Evolutionary conservation across 441 rosid genomes (phyloP).

Genomic region (Raphanus hybrid): DNA sequence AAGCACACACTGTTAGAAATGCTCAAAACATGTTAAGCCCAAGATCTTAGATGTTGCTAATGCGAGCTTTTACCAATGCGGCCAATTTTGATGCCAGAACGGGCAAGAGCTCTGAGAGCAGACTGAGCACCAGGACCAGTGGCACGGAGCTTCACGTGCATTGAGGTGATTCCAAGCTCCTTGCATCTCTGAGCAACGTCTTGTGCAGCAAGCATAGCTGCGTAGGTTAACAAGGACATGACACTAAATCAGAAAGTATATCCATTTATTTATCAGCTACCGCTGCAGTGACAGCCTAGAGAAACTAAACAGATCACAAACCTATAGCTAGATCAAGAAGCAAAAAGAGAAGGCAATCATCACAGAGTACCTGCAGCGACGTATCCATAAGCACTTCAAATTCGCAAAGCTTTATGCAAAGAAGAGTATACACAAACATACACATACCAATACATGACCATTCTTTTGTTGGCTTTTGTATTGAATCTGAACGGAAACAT

Average conservation of each 20-base stretch:
- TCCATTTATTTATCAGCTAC: too few relatives aligned
- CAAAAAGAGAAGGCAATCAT: too few relatives aligned
- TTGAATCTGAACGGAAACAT: not conserved
- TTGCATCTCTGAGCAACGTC: slow-evolving; percentile 76
- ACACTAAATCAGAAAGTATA: too few relatives aligned
- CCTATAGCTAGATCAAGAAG: too few relatives aligned
- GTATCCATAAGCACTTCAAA: not conserved
- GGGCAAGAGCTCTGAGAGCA: slow-evolving; percentile 77
- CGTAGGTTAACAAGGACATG: slow-evolving; percentile 42
- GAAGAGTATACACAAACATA: slow-evolving; percentile 2
- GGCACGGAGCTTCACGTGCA: slow-evolving; percentile 75
- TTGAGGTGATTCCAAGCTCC: slow-evolving; percentile 76
- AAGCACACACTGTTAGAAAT: not conserved
- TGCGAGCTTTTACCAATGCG: slow-evolving; percentile 57
- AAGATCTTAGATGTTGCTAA: not conserved
- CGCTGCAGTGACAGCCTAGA: too few relatives aligned
- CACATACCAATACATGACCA: slow-evolving; percentile 73
- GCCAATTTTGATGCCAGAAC: slow-evolving; percentile 78
- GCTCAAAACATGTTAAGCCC: not conserved
- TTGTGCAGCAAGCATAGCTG: slow-evolving; percentile 84
- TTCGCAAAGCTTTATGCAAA: not conserved
- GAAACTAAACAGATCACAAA: too few relatives aligned
- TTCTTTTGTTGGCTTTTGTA: slow-evolving; percentile 62
- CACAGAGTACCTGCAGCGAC: not conserved
- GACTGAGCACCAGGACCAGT: slow-evolving; percentile 88